phyloP scores from a whole-genome alignment of 208 protist genomes.

The Crithidia bombi region DNA sequence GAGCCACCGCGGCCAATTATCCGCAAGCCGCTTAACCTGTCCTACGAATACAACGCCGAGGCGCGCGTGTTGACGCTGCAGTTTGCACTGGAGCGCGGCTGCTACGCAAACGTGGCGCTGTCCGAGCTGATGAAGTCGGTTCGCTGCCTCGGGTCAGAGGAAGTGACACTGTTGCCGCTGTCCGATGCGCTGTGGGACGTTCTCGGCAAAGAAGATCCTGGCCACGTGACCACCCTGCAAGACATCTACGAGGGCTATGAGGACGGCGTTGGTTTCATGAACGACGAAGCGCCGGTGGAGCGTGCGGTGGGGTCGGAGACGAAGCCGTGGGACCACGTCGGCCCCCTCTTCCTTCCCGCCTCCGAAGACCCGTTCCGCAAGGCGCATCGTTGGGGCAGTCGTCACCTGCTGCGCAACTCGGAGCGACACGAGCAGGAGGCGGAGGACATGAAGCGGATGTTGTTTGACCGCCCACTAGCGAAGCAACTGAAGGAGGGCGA shows the following conservation, averaged over 20 bases:
- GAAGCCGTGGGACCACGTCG: constrained; percentile 61
- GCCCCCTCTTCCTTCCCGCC: constrained; percentile 65
- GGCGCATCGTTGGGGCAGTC: constrained; percentile 64
- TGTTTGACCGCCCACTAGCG: constrained; percentile 80
- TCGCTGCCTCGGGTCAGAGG: constrained; percentile 72
- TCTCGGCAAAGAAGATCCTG: constrained; percentile 66
- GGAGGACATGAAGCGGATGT: constrained; percentile 44
- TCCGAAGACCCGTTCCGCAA: constrained; percentile 58
- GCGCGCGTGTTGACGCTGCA: constrained; percentile 54
- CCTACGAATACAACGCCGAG: constrained; percentile 55
- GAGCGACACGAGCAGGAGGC: constrained; percentile 55
- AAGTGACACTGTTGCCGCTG: constrained; percentile 63
- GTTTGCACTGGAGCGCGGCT: constrained; percentile 83
- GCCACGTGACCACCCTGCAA: constrained; percentile 79
- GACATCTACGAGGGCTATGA: constrained; percentile 85
- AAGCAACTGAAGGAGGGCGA: constrained; percentile 66
- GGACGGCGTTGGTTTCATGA: constrained; percentile 75
- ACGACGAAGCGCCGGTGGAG: constrained; percentile 41
- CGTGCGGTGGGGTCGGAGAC: constrained; percentile 28
- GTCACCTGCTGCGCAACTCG: constrained; percentile 77
- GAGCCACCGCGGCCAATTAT: constrained; percentile 85
- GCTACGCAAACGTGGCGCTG: constrained; percentile 88
- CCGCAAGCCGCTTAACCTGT: constrained; percentile 69
- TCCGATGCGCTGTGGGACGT: constrained; percentile 53
- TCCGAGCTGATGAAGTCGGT: constrained; percentile 78